These are phyloP conservation scores for Yarrowia phangngaensis DNA, from an alignment of 805 yeast species.

Conservation along the genomic window DNA sequence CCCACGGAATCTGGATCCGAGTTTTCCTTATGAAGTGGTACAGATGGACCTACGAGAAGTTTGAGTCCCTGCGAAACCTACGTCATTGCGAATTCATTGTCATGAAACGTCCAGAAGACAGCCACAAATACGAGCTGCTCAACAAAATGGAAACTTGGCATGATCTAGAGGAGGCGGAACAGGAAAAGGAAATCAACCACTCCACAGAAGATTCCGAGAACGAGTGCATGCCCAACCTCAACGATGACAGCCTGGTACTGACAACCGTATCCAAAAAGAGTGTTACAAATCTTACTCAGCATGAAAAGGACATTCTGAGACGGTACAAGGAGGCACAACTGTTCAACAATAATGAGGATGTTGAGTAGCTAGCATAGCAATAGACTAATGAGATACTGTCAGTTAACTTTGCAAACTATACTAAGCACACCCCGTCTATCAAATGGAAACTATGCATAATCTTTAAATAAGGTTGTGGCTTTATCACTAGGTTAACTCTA, in stretches of 20 bases:
- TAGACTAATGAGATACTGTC: no score
- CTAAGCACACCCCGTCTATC: no score
- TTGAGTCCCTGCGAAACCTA: constrained; percentile 76
- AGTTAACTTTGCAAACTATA: no score
- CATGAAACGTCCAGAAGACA: constrained; percentile 57
- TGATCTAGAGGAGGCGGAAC: constrained; percentile 40
- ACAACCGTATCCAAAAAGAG: constrained; percentile 17
- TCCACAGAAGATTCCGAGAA: constrained; percentile 23
- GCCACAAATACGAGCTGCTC: constrained; percentile 50
- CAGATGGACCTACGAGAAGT: constrained; percentile 86
- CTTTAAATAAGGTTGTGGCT: no score
- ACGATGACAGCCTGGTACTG: constrained; percentile 11
- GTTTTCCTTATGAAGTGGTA: constrained; percentile 94
- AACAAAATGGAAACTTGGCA: constrained; percentile 73
- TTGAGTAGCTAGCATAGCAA: no score
- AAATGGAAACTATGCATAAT: no score
- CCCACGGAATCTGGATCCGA: constrained; percentile 92
- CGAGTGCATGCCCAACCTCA: constrained; percentile 22
- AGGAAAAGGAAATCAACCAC: constrained; percentile 17
- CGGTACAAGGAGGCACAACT: constrained; percentile 20
- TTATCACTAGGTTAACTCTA: no score
- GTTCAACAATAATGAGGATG: constrained; percentile 6
- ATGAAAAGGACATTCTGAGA: constrained; percentile 22
- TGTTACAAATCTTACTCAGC: constrained; percentile 18
- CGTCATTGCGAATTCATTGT: constrained; percentile 80